Conservation (phyloP, 2,329 filamentous ascomycete genomes). For the Epichloe hybrida region DNA sequence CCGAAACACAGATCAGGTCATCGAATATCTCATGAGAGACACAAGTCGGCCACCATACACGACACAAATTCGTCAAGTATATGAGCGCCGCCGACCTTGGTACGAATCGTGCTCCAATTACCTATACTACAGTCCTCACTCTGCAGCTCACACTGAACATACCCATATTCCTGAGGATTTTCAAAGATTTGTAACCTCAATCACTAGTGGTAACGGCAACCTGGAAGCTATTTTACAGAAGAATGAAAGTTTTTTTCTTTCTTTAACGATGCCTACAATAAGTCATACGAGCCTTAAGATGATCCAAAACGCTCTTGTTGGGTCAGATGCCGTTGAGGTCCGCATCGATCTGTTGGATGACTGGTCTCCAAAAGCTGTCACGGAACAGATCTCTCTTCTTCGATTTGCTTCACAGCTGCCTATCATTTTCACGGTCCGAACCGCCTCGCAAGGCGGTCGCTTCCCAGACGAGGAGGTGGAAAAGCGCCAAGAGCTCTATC, state of each 20-base stretch:
- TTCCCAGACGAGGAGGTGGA: conserved; percentile 67
- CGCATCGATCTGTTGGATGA: conserved; percentile 84
- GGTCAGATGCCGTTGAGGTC: conserved; percentile 85
- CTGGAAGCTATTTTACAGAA: conserved; percentile 31
- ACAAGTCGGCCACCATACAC: conserved; percentile 86
- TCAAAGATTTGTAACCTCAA: conserved; percentile 23
- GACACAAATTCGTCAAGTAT: conserved; percentile 84
- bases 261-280: conserved; percentile 70
- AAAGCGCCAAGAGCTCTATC: conserved; percentile 63
- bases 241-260: conserved; percentile 86
- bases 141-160: conserved; percentile 15
- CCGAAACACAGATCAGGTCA: conserved; percentile 73
- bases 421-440: conserved; percentile 86
- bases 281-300: conserved; percentile 41
- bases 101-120: conserved; percentile 90
- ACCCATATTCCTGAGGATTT: conserved; percentile 22
- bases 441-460: conserved; percentile 69
- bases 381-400: conserved; percentile 67
- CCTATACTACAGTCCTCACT: conserved; percentile 73
- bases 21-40: conserved; percentile 78
- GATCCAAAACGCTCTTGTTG: conserved; percentile 62
- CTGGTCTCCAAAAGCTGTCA: conserved; percentile 61
- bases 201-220: conserved; percentile 31
- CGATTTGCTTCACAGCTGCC: conserved; percentile 60
- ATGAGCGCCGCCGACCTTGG: conserved; percentile 76